Evolutionary conservation across 129 eudicot genomes (phyloP).

Genomic region (Saposhnikovia divaricata): DNA sequence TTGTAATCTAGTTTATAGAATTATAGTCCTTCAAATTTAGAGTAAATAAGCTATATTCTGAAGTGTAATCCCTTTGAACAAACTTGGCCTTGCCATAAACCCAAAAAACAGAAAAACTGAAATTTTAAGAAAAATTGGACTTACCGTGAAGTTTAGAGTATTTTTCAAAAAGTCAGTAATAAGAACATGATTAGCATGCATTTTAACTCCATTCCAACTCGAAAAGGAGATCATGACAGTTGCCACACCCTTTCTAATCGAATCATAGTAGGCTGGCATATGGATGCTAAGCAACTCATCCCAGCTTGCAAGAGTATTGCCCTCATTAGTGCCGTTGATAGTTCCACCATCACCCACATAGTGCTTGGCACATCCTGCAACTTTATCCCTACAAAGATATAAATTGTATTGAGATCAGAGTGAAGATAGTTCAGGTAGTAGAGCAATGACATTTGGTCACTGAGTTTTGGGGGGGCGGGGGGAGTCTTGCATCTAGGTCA

Average conservation of each 20-base stretch:
- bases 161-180: neutral
- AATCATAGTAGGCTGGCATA: neutral
- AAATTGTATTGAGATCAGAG: neutral
- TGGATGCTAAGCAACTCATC: constrained; percentile 4
- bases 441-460: neutral
- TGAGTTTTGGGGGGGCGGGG: neutral
- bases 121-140: neutral
- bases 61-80: neutral
- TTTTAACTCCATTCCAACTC: constrained; percentile 3
- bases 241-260: neutral
- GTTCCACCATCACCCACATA: constrained; percentile 6
- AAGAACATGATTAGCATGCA: neutral
- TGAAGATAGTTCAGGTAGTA: neutral
- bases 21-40: neutral
- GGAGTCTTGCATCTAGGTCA: neutral
- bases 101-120: neutral
- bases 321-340: neutral
- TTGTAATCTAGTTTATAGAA: neutral
- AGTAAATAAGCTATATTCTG: neutral
- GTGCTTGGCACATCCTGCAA: constrained; percentile 5
- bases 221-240: constrained; percentile 4
- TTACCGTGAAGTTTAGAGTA: neutral
- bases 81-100: neutral
- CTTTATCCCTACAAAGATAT: neutral
- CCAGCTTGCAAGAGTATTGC: neutral